phyloP scores from a whole-genome alignment of 805 yeast genomes.

The Maudiozyma turicensis region DNA sequence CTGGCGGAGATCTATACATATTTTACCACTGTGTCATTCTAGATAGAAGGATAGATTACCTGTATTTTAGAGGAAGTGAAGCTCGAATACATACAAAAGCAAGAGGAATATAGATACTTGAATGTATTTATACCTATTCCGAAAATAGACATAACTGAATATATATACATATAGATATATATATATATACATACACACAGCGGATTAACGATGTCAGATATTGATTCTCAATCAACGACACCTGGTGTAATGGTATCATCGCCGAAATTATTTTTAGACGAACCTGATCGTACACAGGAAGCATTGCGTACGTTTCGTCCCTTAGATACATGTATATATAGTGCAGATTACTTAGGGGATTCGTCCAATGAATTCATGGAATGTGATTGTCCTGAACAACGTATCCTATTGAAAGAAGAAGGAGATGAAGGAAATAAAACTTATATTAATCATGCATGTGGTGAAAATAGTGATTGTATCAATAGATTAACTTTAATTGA shows the following conservation, averaged over 20 bases:
- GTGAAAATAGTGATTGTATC: constrained; percentile 79
- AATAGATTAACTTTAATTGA: constrained; percentile 88
- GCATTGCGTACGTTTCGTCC: constrained; percentile 51
- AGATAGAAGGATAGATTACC: too few species aligned
- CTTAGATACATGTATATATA: constrained; percentile 53
- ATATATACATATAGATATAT: too few species aligned
- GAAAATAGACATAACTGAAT: too few species aligned
- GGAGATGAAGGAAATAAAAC: constrained; percentile 27
- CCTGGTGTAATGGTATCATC: neutral
- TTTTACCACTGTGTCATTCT: too few species aligned
- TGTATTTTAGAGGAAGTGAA: too few species aligned
- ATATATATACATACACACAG: neutral
- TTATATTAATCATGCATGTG: constrained; percentile 57
- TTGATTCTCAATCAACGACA: neutral
- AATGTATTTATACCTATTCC: too few species aligned
- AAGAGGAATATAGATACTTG: too few species aligned
- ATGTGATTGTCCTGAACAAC: constrained; percentile 66
- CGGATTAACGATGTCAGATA: neutral
- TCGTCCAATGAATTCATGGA: constrained; percentile 70
- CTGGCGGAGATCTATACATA: too few species aligned
- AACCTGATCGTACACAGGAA: constrained; percentile 55
- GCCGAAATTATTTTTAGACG: constrained; percentile 23
- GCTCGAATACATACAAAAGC: too few species aligned
- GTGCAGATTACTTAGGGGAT: constrained; percentile 50
- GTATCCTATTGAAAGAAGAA: neutral